Evolutionary conservation across 805 yeast species (phyloP).

Genomic region (Cyberlindnera americana): DNA sequence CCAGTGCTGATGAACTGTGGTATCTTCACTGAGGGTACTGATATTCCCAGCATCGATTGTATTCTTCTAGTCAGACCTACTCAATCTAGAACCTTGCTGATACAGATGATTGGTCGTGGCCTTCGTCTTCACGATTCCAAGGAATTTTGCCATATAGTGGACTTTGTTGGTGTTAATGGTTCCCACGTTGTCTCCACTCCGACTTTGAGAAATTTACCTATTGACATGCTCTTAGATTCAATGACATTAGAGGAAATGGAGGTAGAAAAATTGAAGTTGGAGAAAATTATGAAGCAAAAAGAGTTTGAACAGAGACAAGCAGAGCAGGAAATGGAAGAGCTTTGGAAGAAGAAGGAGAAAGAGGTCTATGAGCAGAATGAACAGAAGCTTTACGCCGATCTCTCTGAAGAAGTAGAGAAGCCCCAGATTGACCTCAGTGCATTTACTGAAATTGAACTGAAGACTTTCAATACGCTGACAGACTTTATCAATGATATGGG

Average conservation of each 20-base stretch:
- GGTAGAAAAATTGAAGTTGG: constrained; percentile 14
- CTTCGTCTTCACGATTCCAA: constrained; percentile 62
- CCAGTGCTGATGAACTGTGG: constrained; percentile 84
- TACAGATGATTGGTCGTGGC: constrained; percentile 93
- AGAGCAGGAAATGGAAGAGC: background rate
- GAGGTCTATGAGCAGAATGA: background rate
- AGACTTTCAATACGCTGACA: constrained; percentile 38
- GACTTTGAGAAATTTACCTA: constrained; percentile 38
- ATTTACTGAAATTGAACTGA: constrained; percentile 15
- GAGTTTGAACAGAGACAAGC: constrained; percentile 12
- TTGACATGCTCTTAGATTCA: constrained; percentile 27
- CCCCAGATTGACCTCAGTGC: constrained; percentile 6
- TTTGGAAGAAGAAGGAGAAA: constrained; percentile 9
- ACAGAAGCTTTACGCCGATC: background rate
- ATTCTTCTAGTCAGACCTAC: constrained; percentile 80
- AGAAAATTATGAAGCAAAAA: constrained; percentile 1
- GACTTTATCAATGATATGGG: constrained; percentile 26
- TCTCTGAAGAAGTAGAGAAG: background rate
- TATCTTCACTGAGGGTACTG: constrained; percentile 93
- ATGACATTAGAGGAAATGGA: constrained; percentile 33
- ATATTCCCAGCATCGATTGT: constrained; percentile 84
- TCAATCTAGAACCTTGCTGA: constrained; percentile 60
- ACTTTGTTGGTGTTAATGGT: constrained; percentile 63
- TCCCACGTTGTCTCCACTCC: constrained; percentile 56
- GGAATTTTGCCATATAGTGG: constrained; percentile 66